Evolutionary conservation across 768 basidiomycete genomes (phyloP), one percentile per base, ranked within the genome.

Genomic region (Trametopsis cervina): DNA sequence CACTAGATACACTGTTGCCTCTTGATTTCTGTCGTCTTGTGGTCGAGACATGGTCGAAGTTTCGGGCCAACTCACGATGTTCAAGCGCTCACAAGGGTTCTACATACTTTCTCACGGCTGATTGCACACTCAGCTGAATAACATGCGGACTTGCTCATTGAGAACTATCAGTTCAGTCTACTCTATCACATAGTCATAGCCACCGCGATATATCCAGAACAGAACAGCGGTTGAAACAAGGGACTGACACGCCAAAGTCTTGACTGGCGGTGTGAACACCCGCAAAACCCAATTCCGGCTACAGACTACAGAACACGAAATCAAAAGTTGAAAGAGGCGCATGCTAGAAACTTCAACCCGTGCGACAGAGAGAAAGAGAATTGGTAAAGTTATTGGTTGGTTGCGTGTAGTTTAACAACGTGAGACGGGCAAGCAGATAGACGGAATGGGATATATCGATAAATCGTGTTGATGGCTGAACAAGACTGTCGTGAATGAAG

Each of bases 1-100:
- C 24, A 79, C 78, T 44, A 81, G 66, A 60, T 81, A 81, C 1
- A 78, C 77, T 1, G 78, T 80, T 1, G 79, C 78, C 59, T 81
- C 78, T 58, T 79, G 77, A 60, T 79, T 79, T 43, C 77, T 64
- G 54, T 80, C 77, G 57, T 78, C 76, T 54, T 73, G 71, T 26
- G 71, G 71, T 50, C 72, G 60, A 40, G 69, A 70, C 69, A 70
- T 70, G 44, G 50, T 60, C 52, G 33, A 37, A 10, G 21, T 22
- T 27, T 22, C 21, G 29, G n/a, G n/a, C n/a, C 29, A 33, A 33
- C 29, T 33, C 15, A 15, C 29, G 15, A 15, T 15, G n/a, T 33
- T 42, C 17, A 42, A 22, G 24, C 42, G 42, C 42, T 15, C 15
- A 33, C 23, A 42, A n/a, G n/a, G n/a, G n/a, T n/a, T n/a, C n/a